Evolutionary conservation across 192 early-diverging fungal species (phyloP).

Genomic region (Coemansia sp.): DNA sequence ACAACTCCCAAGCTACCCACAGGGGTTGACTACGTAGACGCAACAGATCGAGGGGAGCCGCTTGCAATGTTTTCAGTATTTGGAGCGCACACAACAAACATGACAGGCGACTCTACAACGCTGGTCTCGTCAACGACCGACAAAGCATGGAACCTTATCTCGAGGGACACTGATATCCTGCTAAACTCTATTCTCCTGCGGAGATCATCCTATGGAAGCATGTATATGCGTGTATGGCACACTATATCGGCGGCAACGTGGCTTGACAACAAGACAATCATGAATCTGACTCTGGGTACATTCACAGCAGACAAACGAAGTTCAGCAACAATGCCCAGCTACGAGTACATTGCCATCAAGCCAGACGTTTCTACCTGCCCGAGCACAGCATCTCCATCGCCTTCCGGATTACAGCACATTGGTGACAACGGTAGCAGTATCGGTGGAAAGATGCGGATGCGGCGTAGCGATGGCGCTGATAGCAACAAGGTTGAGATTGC

Average conservation of each 20-base stretch:
- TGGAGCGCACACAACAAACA: slow-evolving; percentile 8
- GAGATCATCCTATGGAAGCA: slow-evolving; percentile 36
- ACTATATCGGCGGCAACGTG: slow-evolving; percentile 36
- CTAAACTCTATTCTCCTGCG: slow-evolving; percentile 44
- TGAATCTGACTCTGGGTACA: slow-evolving; percentile 36
- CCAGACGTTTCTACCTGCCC: background rate
- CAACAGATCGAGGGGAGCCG: background rate
- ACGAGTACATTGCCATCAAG: slow-evolving; percentile 14
- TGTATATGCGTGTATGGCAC: slow-evolving; percentile 48
- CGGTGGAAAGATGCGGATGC: slow-evolving; percentile 4
- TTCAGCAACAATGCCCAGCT: background rate
- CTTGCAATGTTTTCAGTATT: slow-evolving; percentile 5
- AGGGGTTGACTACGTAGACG: background rate
- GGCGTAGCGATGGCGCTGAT: background rate
- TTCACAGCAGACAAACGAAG: slow-evolving; percentile 14
- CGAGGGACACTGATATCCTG: slow-evolving; percentile 21
- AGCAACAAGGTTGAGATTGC: slow-evolving; percentile 24
- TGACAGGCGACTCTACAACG: background rate
- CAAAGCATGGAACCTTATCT: slow-evolving; percentile 31
- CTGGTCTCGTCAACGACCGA: slow-evolving; percentile 9
- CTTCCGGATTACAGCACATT: background rate
- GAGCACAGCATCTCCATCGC: background rate
- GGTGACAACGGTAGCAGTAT: background rate
- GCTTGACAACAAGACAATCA: slow-evolving; percentile 25
- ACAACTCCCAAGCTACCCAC: background rate